phyloP scores from a whole-genome alignment of 2,329 filamentous ascomycete genomes.

The Ophiostoma himal-ulmi region DNA sequence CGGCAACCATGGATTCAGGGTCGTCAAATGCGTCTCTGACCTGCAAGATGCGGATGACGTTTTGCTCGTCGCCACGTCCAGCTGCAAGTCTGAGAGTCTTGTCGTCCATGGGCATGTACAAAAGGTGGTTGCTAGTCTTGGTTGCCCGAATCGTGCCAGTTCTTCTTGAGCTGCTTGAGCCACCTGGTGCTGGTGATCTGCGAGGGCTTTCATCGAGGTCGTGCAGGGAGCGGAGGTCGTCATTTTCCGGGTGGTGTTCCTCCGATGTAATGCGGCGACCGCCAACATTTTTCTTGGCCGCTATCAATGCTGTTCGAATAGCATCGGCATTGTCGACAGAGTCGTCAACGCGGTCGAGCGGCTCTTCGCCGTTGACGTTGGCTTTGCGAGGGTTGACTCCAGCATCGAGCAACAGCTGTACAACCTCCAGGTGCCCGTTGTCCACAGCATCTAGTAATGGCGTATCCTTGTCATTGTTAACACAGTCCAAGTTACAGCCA shows the following conservation, averaged over 20 bases:
- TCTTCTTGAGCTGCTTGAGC: slow-evolving; percentile 39
- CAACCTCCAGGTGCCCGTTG: slow-evolving; percentile 85
- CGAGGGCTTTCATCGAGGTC: slow-evolving; percentile 55
- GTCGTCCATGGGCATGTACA: slow-evolving; percentile 59
- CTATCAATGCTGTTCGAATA: slow-evolving; percentile 64
- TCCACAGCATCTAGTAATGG: slow-evolving; percentile 94
- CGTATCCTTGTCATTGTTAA: slow-evolving; percentile 79
- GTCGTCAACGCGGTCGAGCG: slow-evolving; percentile 72
- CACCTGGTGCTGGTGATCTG: slow-evolving; percentile 46
- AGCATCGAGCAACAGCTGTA: slow-evolving; percentile 74
- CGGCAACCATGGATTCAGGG: slow-evolving; percentile 81
- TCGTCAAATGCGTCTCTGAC: slow-evolving; percentile 61
- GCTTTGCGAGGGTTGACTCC: slow-evolving; percentile 88
- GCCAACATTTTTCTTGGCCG: slow-evolving; percentile 50
- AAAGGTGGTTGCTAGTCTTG: slow-evolving; percentile 58
- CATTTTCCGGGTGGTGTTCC: slow-evolving; percentile 49
- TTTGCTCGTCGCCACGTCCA: slow-evolving; percentile 56
- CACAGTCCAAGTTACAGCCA: slow-evolving; percentile 75
- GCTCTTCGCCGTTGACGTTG: slow-evolving; percentile 88
- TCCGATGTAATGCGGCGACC: slow-evolving; percentile 53
- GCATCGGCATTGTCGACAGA: slow-evolving; percentile 73
- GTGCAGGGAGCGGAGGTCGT: slow-evolving; percentile 46
- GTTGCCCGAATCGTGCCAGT: slow-evolving; percentile 53
- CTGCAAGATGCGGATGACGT: slow-evolving; percentile 55
- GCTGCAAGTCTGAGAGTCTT: slow-evolving; percentile 57